These are phyloP conservation scores for Brassica incana DNA, from an alignment of 345 rosid species.

Conservation along the genomic window DNA sequence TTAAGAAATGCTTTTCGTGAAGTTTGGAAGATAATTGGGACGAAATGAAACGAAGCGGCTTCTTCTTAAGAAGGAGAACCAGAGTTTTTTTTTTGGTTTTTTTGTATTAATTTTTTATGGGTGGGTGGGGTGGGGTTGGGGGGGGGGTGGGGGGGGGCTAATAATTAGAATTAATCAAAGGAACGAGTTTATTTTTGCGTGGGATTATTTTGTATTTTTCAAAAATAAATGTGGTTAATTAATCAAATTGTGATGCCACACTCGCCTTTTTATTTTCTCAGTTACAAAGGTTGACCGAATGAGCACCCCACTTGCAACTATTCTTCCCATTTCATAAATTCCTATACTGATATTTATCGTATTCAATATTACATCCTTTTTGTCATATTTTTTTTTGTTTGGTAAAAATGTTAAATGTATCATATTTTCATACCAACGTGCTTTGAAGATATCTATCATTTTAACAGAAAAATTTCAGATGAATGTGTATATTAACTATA, in stretches of 20 bases:
- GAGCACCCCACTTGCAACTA: slow-evolving; percentile 50
- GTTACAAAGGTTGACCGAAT: slow-evolving; percentile 77
- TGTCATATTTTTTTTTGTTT: not conserved
- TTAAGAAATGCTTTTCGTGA: slow-evolving; percentile 18
- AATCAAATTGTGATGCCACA: slow-evolving; percentile 16
- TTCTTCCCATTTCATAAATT: slow-evolving; percentile 56
- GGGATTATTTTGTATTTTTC: slow-evolving; percentile 14
- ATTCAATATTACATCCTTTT: not conserved
- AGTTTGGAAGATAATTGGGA: slow-evolving; percentile 37
- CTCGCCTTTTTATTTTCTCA: slow-evolving; percentile 36
- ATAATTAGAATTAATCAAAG: slow-evolving; percentile 61
- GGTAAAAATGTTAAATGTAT: not conserved
- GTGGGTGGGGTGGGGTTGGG: slow-evolving; percentile 43
- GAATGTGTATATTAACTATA: not conserved
- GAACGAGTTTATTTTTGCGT: slow-evolving; percentile 43
- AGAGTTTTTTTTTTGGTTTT: not conserved
- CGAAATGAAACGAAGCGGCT: slow-evolving; percentile 39
- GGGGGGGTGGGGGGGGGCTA: slow-evolving; percentile 17
- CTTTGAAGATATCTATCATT: not conserved
- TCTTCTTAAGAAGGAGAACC: slow-evolving; percentile 46
- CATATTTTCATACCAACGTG: not conserved
- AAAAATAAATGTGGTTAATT: slow-evolving; percentile 50
- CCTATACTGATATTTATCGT: slow-evolving; percentile 13
- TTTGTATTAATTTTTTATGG: slow-evolving; percentile 17
- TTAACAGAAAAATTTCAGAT: not conserved